Evolutionary conservation across 352 stramenopile genomes (phyloP).

Genomic region (Stramenopiles sp.): DNA sequence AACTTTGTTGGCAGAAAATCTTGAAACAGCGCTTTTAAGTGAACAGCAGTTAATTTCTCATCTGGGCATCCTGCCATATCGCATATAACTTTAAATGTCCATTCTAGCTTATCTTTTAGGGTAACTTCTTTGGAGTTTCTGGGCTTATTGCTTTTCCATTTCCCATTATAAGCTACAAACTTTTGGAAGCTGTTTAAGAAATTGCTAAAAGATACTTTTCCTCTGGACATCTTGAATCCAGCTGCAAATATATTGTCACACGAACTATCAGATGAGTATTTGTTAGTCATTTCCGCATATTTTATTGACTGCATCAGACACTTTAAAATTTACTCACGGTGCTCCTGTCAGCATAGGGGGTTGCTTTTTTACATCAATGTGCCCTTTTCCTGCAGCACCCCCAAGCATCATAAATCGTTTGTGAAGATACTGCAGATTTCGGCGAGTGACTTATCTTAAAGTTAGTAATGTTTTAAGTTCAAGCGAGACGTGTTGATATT

Average conservation of each 20-base stretch:
- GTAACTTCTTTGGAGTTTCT: not conserved
- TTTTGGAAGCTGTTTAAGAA: not conserved
- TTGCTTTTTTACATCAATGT: not conserved
- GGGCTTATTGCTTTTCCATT: not conserved
- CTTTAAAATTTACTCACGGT: too few relatives aligned
- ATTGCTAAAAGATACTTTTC: not conserved
- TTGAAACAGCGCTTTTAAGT: not conserved
- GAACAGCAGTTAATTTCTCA: constrained; percentile 8
- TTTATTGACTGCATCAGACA: too few relatives aligned
- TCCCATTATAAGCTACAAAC: not conserved
- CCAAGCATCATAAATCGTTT: constrained; percentile 2
- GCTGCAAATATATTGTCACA: constrained; percentile 12
- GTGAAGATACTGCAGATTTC: not conserved
- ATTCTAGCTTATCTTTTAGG: constrained; percentile 6
- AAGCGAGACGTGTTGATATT: too few relatives aligned
- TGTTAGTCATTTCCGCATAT: too few relatives aligned
- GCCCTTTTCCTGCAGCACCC: not conserved
- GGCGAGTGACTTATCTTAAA: not conserved
- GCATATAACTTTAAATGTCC: constrained; percentile 1
- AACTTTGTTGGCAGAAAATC: not conserved
- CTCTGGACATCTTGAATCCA: not conserved
- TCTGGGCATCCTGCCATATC: not conserved
- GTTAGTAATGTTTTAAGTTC: not conserved
- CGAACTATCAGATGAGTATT: too few relatives aligned
- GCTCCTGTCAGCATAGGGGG: not conserved